These are phyloP conservation scores for Brassica nigra DNA, from an alignment of 345 rosid genomes.

Conservation along the genomic window DNA sequence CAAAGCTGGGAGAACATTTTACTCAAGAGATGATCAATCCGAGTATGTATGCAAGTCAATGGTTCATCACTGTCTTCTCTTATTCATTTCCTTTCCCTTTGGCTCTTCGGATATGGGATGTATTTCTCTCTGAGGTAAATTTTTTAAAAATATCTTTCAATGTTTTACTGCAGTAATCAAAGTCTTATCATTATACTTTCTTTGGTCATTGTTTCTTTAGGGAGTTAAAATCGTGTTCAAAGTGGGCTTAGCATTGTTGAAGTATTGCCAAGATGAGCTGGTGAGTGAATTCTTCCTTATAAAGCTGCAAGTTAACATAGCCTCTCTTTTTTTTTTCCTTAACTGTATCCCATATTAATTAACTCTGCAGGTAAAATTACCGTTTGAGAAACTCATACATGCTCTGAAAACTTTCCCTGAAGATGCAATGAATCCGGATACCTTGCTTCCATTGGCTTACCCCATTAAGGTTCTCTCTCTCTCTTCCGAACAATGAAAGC, in stretches of 20 bases:
- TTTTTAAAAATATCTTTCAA: neutral
- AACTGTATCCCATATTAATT: neutral
- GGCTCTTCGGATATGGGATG: constrained; percentile 99
- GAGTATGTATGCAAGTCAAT: constrained; percentile 97
- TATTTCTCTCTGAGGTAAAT: constrained; percentile 86
- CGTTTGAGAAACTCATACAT: constrained; percentile 90
- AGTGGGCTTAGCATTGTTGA: constrained; percentile 87
- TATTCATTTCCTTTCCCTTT: constrained; percentile 93
- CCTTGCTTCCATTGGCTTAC: constrained; percentile 81
- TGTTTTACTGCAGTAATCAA: neutral
- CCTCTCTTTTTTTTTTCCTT: neutral
- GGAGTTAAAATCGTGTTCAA: constrained; percentile 93
- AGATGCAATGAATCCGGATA: constrained; percentile 90
- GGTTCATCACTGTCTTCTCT: constrained; percentile 96
- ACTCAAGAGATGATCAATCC: constrained; percentile 88
- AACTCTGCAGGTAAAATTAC: constrained; percentile 48
- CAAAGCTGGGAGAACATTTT: constrained; percentile 92
- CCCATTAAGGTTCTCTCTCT: constrained; percentile 72
- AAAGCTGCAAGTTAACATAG: neutral
- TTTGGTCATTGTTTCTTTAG: constrained; percentile 42
- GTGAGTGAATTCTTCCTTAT: constrained; percentile 38
- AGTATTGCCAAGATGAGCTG: constrained; percentile 87
- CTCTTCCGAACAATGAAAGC: neutral
- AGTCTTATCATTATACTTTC: neutral
- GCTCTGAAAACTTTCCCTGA: constrained; percentile 89